phyloP scores from a whole-genome alignment of 495 filamentous ascomycete genomes.

The Aspergillus bridgeri region DNA sequence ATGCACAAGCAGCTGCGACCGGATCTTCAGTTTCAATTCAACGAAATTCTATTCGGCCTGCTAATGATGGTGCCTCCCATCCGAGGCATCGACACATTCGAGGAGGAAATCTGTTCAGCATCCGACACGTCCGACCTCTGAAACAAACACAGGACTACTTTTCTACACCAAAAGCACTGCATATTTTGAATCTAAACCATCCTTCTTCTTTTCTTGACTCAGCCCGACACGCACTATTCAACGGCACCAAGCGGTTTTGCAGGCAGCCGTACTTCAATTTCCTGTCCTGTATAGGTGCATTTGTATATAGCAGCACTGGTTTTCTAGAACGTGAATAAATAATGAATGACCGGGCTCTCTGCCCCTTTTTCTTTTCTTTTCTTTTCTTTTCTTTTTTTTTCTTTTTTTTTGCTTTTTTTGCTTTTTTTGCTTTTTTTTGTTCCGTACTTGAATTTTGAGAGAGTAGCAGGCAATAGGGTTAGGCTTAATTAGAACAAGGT shows the following conservation, averaged over 20 bases:
- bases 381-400: no score
- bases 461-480: no score
- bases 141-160: not conserved
- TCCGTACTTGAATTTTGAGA: no score
- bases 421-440: no score
- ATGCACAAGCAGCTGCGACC: conserved; percentile 37
- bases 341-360: not conserved
- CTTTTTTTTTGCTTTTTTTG: no score
- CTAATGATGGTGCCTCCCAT: conserved; percentile 33
- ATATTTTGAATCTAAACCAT: conserved; percentile 1
- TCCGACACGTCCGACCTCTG: not conserved
- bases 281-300: not conserved
- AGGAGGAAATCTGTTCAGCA: conserved; percentile 21
- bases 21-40: conserved; percentile 42
- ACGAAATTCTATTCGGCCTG: conserved; percentile 42
- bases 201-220: not conserved
- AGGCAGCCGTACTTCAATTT: conserved; percentile 6
- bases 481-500: no score
- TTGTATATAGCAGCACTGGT: conserved; percentile 1
- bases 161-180: not conserved
- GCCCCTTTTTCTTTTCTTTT: no score
- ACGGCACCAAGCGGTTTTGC: conserved; percentile 2
- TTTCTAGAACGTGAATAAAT: not conserved
- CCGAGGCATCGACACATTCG: conserved; percentile 33
- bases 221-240: not conserved